Conservation (phyloP, 768 basidiomycete genomes). For the Suillus subluteus region DNA sequence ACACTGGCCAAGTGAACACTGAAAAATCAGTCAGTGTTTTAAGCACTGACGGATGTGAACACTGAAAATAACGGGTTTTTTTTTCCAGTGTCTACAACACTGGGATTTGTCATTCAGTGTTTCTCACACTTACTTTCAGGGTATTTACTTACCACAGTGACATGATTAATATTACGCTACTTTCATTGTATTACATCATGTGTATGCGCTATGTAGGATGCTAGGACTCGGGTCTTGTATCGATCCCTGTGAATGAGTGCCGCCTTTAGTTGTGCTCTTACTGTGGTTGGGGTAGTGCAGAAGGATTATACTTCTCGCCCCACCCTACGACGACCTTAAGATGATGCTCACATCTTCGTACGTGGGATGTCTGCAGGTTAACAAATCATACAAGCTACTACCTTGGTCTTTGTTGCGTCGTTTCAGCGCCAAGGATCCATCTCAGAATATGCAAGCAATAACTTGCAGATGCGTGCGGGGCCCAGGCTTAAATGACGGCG, state of each 20-base stretch:
- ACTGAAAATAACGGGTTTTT: neutral
- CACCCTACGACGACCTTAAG: neutral
- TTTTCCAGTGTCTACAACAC: neutral
- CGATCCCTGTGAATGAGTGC: neutral
- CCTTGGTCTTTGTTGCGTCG: too few relatives aligned
- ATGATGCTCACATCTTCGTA: neutral
- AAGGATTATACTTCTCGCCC: neutral
- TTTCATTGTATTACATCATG: neutral
- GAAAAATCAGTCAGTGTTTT: neutral
- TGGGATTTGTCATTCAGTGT: neutral
- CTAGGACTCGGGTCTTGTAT: neutral
- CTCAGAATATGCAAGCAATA: too few relatives aligned
- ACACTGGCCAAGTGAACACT: too few relatives aligned
- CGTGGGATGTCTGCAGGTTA: too few relatives aligned
- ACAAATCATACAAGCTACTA: too few relatives aligned
- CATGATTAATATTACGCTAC: too few relatives aligned
- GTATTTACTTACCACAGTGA: slow-evolving; percentile 3
- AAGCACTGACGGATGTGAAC: neutral
- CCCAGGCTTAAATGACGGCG: neutral
- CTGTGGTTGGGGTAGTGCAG: neutral
- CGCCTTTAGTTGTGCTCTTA: neutral
- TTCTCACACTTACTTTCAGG: neutral
- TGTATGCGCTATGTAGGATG: neutral
- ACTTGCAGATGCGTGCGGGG: too few relatives aligned
- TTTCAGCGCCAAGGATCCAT: too few relatives aligned